A percentile compares a stretch with the other conserved stretches of the same genome.
These are phyloP conservation scores for Geranium brycei DNA, from an alignment of 345 rosid species.

Conservation along the genomic window DNA sequence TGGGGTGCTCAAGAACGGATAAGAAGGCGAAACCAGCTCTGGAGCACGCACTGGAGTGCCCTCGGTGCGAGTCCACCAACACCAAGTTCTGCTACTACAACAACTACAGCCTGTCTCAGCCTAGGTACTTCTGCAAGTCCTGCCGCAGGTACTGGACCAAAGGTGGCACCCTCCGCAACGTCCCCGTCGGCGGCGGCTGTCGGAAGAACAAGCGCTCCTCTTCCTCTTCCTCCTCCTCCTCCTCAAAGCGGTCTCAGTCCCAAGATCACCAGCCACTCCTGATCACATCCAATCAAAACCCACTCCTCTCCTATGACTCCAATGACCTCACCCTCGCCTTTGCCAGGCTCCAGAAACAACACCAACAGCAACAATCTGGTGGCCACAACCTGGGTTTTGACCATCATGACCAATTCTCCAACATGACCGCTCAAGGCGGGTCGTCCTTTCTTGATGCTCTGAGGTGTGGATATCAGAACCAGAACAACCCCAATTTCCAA, in stretches of 20 bases:
- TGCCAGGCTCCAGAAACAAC: constrained; percentile 45
- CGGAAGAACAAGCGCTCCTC: constrained; percentile 54
- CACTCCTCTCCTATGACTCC: constrained; percentile 44
- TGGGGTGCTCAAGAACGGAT: constrained; percentile 41
- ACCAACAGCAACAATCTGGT: constrained; percentile 21
- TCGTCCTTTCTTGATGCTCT: constrained; percentile 15
- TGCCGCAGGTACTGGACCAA: constrained; percentile 84
- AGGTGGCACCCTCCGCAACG: constrained; percentile 70
- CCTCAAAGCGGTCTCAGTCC: neutral
- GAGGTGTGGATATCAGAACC: constrained; percentile 21
- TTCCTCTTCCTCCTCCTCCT: constrained; percentile 16
- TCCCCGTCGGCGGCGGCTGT: constrained; percentile 84
- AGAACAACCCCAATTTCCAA: constrained; percentile 16
- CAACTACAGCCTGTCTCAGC: constrained; percentile 78
- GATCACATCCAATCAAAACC: constrained; percentile 22
- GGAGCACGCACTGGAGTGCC: constrained; percentile 59
- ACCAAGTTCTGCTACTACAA: constrained; percentile 88
- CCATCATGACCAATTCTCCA: constrained; percentile 20
- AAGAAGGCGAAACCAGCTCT: constrained; percentile 51
- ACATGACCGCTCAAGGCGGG: constrained; percentile 13
- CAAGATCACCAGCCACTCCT: constrained; percentile 15
- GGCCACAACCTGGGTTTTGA: constrained; percentile 45
- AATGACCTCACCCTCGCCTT: constrained; percentile 69
- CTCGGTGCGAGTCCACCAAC: constrained; percentile 70
- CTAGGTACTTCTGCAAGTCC: constrained; percentile 75